phyloP scores from a whole-genome alignment of 441 rosid genomes.

The Populus hybrid region DNA sequence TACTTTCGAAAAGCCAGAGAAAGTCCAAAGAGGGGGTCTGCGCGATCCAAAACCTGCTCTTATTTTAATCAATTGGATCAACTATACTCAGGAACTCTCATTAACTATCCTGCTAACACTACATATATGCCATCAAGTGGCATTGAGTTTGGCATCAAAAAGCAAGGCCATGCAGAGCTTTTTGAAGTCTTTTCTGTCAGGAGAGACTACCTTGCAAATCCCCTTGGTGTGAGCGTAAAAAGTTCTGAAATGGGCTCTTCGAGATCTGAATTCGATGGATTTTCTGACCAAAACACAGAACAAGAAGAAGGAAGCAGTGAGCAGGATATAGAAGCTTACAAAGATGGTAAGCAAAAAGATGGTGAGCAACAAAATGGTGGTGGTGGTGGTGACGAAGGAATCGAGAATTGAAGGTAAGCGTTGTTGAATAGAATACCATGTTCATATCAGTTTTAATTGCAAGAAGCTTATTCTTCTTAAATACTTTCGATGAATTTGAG shows the following conservation, averaged over 20 bases:
- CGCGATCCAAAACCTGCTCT: constrained; percentile 35
- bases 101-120: background rate
- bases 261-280: constrained; percentile 14
- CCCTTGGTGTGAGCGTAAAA: constrained; percentile 11
- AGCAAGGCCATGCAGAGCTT: constrained; percentile 28
- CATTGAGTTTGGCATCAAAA: constrained; percentile 1
- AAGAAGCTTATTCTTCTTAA: background rate
- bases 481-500: background rate
- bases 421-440: background rate
- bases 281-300: constrained; percentile 2
- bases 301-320: constrained; percentile 11
- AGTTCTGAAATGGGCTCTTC: constrained; percentile 19
- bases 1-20: constrained; percentile 41
- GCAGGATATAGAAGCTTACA: constrained; percentile 14
- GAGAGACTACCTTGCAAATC: constrained; percentile 10
- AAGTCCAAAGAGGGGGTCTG: constrained; percentile 24
- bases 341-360: constrained; percentile 4
- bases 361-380: constrained; percentile 2
- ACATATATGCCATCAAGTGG: constrained; percentile 1
- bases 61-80: constrained; percentile 42
- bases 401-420: background rate
- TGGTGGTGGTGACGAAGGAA: constrained; percentile 9
- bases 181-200: constrained; percentile 20
- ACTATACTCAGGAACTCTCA: constrained; percentile 28
- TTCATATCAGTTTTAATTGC: background rate